Evolutionary conservation across 441 rosid genomes (phyloP), one percentile per base, ranked within the genome.

Genomic region (Corymbia citriodora): DNA sequence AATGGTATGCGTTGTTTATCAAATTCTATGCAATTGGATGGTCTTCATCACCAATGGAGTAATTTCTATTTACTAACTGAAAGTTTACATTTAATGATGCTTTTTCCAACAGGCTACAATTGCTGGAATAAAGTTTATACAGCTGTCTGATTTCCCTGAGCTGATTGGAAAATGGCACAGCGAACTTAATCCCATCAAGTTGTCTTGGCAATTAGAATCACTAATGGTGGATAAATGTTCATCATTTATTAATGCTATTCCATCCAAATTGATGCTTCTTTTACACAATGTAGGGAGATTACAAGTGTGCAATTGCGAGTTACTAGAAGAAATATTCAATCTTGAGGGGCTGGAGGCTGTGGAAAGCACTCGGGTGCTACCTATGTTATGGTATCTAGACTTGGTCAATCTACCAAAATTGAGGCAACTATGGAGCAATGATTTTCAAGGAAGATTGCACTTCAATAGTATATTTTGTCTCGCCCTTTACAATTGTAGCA

Each of bases 371-470:
- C 15, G 15, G 31, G 15, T 6, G 6, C 1, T 61, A 15, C 68
- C 68, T 27, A 2, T 2, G 1, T 3, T 27, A 5, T 0, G 0
- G 15, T 0, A 1, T 27, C 0, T 59, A 0, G 12, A 2, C 8
- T 61, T 61, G n/a, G 68, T 61, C 31, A 61, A 61, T 61, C n/a
- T 61, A 25, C 31, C 68, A 0, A 61, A 61, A 1, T 61, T 61
- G 16, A 61, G 68, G 31, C 15, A 1, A 61, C n/a, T 61, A 11
- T 0, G 68, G 68, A 61, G 27, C 8, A 61, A 61, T 4, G 1
- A 11, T 61, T 3, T 0, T 61, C 68, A 27, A 61, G 68, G 68
- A 61, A 0, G 4, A 1, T 5, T 11, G 68, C 0, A 0, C 68
- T 25, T 10, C 15, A 27, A 61, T 5, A 0, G 2, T 2, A 29